phyloP scores from a whole-genome alignment of 495 filamentous ascomycete genomes.

The Staphylotrichum longicolle region DNA sequence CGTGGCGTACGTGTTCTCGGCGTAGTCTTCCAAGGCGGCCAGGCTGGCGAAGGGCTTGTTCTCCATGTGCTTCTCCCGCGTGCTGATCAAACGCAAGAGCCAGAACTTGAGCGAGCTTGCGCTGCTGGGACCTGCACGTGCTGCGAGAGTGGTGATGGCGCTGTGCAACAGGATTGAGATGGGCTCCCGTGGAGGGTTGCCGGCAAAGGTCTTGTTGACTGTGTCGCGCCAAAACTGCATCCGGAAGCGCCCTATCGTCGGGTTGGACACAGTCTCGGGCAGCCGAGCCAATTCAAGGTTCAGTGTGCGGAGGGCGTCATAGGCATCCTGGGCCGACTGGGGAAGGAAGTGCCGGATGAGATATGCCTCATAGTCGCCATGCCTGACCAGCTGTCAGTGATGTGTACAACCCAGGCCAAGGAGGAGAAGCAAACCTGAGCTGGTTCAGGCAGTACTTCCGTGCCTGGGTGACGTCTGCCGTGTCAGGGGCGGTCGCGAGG shows the following conservation, averaged over 20 bases:
- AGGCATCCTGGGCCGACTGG: conserved; percentile 65
- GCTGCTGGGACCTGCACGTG: conserved; percentile 48
- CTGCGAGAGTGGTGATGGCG: conserved; percentile 61
- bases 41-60: conserved; percentile 77
- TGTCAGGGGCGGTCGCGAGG: conserved; percentile 19
- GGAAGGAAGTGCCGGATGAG: conserved; percentile 84
- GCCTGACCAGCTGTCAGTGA: conserved; percentile 21
- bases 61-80: conserved; percentile 77
- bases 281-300: conserved; percentile 88
- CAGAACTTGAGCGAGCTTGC: conserved; percentile 71
- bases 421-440: conserved; percentile 35
- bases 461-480: conserved; percentile 46
- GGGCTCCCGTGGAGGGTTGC: conserved; percentile 79
- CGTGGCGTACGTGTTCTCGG: conserved; percentile 89
- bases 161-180: conserved; percentile 79
- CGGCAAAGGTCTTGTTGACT: conserved; percentile 66
- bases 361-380: conserved; percentile 77
- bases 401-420: not conserved
- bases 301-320: conserved; percentile 86
- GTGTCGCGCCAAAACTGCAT: conserved; percentile 94
- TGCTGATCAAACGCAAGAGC: conserved; percentile 72
- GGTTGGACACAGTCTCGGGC: conserved; percentile 79
- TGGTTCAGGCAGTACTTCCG: conserved; percentile 50
- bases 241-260: conserved; percentile 78
- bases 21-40: conserved; percentile 76